Conservation (phyloP, 2,329 filamentous ascomycete species). For the Colletotrichum gloeosporioides region DNA sequence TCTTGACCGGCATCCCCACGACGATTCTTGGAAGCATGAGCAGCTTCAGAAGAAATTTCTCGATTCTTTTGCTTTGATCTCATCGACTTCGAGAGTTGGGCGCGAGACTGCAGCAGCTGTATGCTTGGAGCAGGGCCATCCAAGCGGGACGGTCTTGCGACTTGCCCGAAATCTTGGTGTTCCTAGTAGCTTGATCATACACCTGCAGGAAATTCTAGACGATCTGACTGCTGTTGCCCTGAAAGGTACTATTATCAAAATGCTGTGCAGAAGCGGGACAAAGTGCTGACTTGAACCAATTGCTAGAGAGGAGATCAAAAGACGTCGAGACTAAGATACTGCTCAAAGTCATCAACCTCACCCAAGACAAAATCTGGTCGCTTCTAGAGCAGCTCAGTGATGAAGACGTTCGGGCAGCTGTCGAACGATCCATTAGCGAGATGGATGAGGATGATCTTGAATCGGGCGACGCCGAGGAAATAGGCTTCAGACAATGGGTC, state of each 20-base stretch:
- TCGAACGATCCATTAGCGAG: background rate
- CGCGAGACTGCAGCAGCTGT: conserved; percentile 33
- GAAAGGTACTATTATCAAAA: background rate
- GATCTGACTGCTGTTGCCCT: conserved; percentile 1
- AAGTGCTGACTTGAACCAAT: background rate
- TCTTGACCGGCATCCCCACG: conserved; percentile 17
- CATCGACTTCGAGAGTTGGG: conserved; percentile 26
- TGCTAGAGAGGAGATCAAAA: background rate
- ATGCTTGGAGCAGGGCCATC: conserved; percentile 30
- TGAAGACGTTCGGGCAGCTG: background rate
- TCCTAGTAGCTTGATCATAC: no score
- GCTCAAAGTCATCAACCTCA: background rate
- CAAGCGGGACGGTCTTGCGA: conserved; percentile 28
- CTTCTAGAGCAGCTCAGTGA: background rate
- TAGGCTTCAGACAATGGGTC: background rate
- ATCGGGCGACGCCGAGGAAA: background rate
- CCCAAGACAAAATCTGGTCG: background rate
- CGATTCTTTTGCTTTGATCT: conserved; percentile 37
- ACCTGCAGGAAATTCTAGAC: conserved; percentile 17
- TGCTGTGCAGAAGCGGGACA: background rate
- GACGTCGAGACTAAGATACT: background rate
- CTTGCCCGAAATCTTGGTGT: conserved; percentile 34
- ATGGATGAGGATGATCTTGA: background rate
- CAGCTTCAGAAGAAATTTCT: conserved; percentile 33
- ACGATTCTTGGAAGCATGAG: conserved; percentile 12